Base-by-base conservation (phyloP, 257 asterid genomes). In the Avicennia marina region DNA sequence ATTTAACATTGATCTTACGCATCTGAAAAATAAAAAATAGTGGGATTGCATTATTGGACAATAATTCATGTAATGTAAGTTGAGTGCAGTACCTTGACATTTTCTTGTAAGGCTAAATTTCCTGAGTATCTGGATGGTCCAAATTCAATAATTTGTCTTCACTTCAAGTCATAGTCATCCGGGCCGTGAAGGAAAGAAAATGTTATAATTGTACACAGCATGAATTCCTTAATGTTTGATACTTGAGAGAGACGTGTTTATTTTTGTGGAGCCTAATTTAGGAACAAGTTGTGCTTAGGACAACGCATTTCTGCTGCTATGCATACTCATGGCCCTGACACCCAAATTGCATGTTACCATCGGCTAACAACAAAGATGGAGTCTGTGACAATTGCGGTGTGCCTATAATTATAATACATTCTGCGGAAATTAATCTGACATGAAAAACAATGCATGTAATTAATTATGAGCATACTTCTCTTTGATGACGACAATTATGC, bases 191-290 rank as follows among this genome's bases (percentile, higher is more conserved):
- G 27, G 54, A 4, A 69, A 56, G 24, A n/a, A 19, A 15, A 3
- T 13, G 44, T 27, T 29, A 8, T 22, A 27, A 38, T 47, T 50
- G 62, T 33, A 71, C n/a, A 51, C 42, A 52, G 3, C 43, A 47
- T 58, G 45, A 21, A 26, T 48, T 57, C 33, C 41, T 6, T 18
- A 34, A 39, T 25, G 39, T 24, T 40, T 15, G 46, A 13, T 4
- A 51, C 22, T 18, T 26, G 36, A 24, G 46, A 20, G 47, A 44
- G 52, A 38, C 21, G n/a, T 1, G 9, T n/a, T 2, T 18, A 24
- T 50, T 11, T 6, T n/a, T 38, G 64, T 49, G 60, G 62, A 62
- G 61, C 60, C 68, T 25, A 60, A 67, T 53, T 46, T 45, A 60
- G n/a, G 73, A 53, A 60, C 63, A 11, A 34, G 55, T 25, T n/a